These are phyloP conservation scores for Pleurotus cornucopiae DNA, from an alignment of 768 basidiomycete species.

Conservation along the genomic window DNA sequence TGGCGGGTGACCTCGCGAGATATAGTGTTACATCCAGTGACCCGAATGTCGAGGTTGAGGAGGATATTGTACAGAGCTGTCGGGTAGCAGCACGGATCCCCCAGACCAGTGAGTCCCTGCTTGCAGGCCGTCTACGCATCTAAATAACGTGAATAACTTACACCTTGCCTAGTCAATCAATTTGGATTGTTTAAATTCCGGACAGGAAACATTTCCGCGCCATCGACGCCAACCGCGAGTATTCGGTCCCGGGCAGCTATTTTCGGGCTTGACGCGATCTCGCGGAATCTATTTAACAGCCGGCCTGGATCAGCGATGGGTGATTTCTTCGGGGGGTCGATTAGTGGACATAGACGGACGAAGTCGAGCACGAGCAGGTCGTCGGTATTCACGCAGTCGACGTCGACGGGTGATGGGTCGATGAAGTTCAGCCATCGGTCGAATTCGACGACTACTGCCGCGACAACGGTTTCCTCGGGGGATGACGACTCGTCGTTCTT, in stretches of 20 bases:
- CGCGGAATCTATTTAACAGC: slow-evolving; percentile 79
- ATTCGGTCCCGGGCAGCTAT: slow-evolving; percentile 72
- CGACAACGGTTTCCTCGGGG: slow-evolving; percentile 55
- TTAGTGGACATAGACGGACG: slow-evolving; percentile 61
- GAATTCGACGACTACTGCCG: slow-evolving; percentile 58
- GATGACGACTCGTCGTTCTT: slow-evolving; percentile 59
- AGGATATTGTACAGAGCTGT: slow-evolving; percentile 78
- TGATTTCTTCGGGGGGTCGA: slow-evolving; percentile 74
- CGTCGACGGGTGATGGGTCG: slow-evolving; percentile 61
- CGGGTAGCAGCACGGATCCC: slow-evolving; percentile 73
- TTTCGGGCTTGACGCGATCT: slow-evolving; percentile 86
- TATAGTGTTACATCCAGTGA: slow-evolving; percentile 75
- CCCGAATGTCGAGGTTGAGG: slow-evolving; percentile 68
- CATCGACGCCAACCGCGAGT: slow-evolving; percentile 74
- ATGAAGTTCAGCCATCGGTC: slow-evolving; percentile 72
- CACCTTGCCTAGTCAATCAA: slow-evolving; percentile 61
- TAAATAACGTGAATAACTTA: neutral
- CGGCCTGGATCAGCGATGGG: slow-evolving; percentile 55
- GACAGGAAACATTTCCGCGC: slow-evolving; percentile 68
- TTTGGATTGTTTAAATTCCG: slow-evolving; percentile 87
- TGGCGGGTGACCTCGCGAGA: slow-evolving; percentile 79
- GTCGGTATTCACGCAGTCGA: slow-evolving; percentile 64
- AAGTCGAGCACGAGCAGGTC: slow-evolving; percentile 72
- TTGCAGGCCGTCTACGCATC: neutral
- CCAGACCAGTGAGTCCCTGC: slow-evolving; percentile 64